Evolutionary conservation across 805 yeast species (phyloP), one percentile per base, ranked within the genome.

Genomic region (Saccharomycopsis sp.): DNA sequence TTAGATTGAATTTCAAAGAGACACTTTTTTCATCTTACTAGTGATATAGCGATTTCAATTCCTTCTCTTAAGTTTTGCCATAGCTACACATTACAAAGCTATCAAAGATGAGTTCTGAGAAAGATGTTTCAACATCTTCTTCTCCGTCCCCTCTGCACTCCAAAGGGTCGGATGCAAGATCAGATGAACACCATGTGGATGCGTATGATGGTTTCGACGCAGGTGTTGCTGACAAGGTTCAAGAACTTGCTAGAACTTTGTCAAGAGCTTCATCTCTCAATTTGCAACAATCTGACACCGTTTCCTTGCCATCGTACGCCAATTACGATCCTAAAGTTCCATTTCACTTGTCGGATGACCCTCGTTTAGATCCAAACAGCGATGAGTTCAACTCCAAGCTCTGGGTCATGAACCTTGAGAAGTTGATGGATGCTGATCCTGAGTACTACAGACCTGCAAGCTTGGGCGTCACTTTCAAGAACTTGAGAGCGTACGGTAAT

Each of bases 371-470:
- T 52, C 89, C 89, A 7, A 62, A 68, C 42, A 61, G 69, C 34
- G 73, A 68, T 2, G 53, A 69, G 22, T 81, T 81, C 58, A 61
- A 65, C 49, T 64, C 82, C 19, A 64, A 66, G 46, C 71, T 66
- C 46, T 81, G 88, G 87, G 72, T 79, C 43, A 68, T 69, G 52
- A 75, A 77, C 51, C 60, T 80, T 62, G 64, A 69, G 46, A 62
- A 66, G 38, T 53, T 79, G 43, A 59, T 57, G 53, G 69, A 68
- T 31, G 57, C 68, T 6, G 82, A 79, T 51, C 74, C 75, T 0
- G 85, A 76, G 3, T 67, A 73, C 53, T 77, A 71, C 55, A 69
- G 71, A 52, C 75, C 77, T 20, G 62, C 73, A 34, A 65, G 69
- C 18, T 59, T 78, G 39, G 78, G 85, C 8, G 61, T 80, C 31